phyloP scores from a whole-genome alignment of 2,329 filamentous ascomycete genomes.

The Aciculosporium take region DNA sequence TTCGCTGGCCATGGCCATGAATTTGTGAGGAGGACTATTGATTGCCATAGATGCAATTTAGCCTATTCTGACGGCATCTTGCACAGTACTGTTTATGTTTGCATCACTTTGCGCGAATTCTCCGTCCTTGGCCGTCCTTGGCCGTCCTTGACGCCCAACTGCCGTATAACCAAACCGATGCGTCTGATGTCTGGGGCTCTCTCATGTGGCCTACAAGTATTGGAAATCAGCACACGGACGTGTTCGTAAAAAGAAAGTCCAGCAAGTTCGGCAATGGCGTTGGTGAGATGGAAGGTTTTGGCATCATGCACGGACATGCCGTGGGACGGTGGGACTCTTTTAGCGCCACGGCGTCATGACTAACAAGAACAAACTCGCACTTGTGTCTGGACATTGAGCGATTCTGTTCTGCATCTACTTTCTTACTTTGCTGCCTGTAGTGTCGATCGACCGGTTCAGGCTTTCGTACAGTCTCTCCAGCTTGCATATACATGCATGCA shows the following conservation, averaged over 20 bases:
- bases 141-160: neutral
- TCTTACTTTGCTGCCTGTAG: too few species aligned
- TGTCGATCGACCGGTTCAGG: too few species aligned
- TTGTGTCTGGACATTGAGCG: neutral
- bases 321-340: neutral
- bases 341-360: neutral
- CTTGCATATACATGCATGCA: neutral
- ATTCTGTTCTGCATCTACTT: too few species aligned
- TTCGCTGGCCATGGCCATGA: too few species aligned
- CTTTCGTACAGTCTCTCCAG: too few species aligned
- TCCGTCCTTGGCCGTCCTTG: too few species aligned
- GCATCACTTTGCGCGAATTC: neutral
- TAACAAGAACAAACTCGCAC: neutral
- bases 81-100: neutral
- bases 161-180: neutral
- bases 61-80: neutral
- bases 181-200: neutral
- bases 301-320: neutral
- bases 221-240: neutral
- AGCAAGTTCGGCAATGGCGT: neutral
- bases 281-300: neutral
- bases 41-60: neutral
- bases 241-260: neutral
- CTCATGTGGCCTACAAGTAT: too few species aligned
- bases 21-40: too few species aligned